Evolutionary conservation across 1,284 basidiomycete species (phyloP), one percentile per base, ranked within the genome.

Genomic region (Sanghuangporus sanghuang): DNA sequence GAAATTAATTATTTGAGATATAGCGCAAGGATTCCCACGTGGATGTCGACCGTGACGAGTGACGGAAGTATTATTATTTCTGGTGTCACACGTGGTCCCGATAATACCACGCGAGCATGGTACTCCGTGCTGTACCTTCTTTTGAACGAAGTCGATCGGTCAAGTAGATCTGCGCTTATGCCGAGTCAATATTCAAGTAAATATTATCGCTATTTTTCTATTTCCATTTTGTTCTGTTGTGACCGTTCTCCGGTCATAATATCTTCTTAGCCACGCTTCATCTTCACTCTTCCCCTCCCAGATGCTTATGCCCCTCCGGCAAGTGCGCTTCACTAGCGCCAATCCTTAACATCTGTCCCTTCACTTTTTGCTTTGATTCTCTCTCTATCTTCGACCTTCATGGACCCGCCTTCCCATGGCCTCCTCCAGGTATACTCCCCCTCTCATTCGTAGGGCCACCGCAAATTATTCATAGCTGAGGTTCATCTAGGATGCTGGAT

Each of bases 401-500:
- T 66, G 65, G 73, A 74, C 71, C 55, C 73, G 23, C 70, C 69
- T 21, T 72, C 40, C 46, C 61, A 57, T 62, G 61, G 71, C 23
- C 63, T 74, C 55, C 67, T 74, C 32, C 74, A 74, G 69, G 75
- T 75, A 63, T 50, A 57, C 36, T 56, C 64, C 49, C 21, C 67
- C 67, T 23, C 49, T 44, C 40, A 49, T n/a, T 32, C 23, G 27
- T 16, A n/a, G 39, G 16, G 18, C 21, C 46, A 12, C 21, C 57
- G 9, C 32, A 7, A 38, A 54, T n/a, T 36, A 57, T 38, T 52
- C 38, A 44, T 40, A 35, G 40, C n/a, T 40, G 9, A 23, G 36
- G n/a, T 60, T 46, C 27, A 44, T 21, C 42, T 65, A 86, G 85
- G 84, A 86, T 66, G 74, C 81, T 3, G 74, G 83, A 55, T 78